Conservation (phyloP, 202 grass and related monocot genomes). For the Saccharum hybrid region DNA sequence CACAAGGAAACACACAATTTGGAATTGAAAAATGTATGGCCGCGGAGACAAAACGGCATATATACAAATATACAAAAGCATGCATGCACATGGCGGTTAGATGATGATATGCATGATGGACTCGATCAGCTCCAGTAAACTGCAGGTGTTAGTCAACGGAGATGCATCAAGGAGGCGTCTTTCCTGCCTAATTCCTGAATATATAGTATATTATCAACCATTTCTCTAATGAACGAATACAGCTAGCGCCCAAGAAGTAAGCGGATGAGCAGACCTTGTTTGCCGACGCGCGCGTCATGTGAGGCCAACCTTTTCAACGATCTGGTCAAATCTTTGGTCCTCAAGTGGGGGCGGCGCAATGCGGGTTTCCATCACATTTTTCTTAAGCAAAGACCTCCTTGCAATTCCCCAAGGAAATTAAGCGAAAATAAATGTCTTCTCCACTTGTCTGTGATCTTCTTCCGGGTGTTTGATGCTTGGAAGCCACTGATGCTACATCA, state of each 20-base stretch:
- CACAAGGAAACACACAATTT: slow-evolving; percentile 9
- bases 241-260: slow-evolving; percentile 41
- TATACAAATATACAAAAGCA: slow-evolving; percentile 23
- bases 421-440: slow-evolving; percentile 41
- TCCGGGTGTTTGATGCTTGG: slow-evolving; percentile 66
- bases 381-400: slow-evolving; percentile 53
- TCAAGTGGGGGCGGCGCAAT: slow-evolving; percentile 44
- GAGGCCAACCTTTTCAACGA: slow-evolving; percentile 63
- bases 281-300: slow-evolving; percentile 47
- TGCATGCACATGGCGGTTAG: slow-evolving; percentile 53
- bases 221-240: slow-evolving; percentile 24
- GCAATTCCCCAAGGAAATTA: slow-evolving; percentile 21
- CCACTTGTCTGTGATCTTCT: slow-evolving; percentile 2
- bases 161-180: slow-evolving; percentile 49
- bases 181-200: slow-evolving; percentile 59
- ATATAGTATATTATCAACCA: slow-evolving; percentile 6
- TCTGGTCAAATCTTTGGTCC: slow-evolving; percentile 61
- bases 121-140: slow-evolving; percentile 37
- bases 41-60: neutral
- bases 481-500: slow-evolving; percentile 49
- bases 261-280: slow-evolving; percentile 35
- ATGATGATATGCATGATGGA: slow-evolving; percentile 33
- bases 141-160: slow-evolving; percentile 51
- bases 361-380: slow-evolving; percentile 50
- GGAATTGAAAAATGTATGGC: slow-evolving; percentile 22